phyloP scores from a whole-genome alignment of 371 early-diverging fungal genomes.

The Parasitella parasitica region DNA sequence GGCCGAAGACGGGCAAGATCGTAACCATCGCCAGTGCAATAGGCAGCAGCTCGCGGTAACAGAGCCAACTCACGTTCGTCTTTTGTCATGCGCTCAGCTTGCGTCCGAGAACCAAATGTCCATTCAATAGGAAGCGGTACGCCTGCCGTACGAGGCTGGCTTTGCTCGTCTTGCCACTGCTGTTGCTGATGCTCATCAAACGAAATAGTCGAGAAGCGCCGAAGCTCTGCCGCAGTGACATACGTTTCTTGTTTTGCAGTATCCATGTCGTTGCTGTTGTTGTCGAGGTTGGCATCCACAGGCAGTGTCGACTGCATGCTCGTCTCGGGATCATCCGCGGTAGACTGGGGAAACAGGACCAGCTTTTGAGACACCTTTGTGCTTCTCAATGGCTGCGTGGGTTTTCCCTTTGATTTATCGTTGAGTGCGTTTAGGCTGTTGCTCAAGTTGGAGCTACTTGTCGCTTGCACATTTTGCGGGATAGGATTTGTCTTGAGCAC shows the following conservation, averaged over 20 bases:
- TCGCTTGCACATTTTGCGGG: constrained; percentile 28
- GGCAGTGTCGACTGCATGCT: constrained; percentile 27
- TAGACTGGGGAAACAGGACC: constrained; percentile 80
- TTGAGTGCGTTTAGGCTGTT: not conserved
- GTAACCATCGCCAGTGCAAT: constrained; percentile 82
- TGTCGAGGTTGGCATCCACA: constrained; percentile 3
- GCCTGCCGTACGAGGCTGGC: constrained; percentile 22
- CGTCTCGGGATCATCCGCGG: constrained; percentile 26
- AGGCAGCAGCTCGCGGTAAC: constrained; percentile 86
- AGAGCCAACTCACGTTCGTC: constrained; percentile 55
- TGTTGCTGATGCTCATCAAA: constrained; percentile 10
- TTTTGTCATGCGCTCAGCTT: constrained; percentile 69
- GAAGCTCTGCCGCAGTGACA: not conserved
- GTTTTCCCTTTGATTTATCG: constrained; percentile 23
- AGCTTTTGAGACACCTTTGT: constrained; percentile 92
- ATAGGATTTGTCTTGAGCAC: constrained; percentile 37
- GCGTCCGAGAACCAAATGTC: constrained; percentile 46
- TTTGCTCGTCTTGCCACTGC: constrained; percentile 27
- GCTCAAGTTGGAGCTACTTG: constrained; percentile 1
- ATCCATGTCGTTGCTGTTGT: not conserved
- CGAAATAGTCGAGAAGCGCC: not conserved
- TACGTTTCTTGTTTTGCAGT: not conserved
- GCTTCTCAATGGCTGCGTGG: constrained; percentile 71
- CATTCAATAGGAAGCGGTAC: constrained; percentile 41
- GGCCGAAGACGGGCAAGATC: constrained; percentile 57